Conservation (phyloP, 306 rosid species). For the Cucurbita pepo region DNA sequence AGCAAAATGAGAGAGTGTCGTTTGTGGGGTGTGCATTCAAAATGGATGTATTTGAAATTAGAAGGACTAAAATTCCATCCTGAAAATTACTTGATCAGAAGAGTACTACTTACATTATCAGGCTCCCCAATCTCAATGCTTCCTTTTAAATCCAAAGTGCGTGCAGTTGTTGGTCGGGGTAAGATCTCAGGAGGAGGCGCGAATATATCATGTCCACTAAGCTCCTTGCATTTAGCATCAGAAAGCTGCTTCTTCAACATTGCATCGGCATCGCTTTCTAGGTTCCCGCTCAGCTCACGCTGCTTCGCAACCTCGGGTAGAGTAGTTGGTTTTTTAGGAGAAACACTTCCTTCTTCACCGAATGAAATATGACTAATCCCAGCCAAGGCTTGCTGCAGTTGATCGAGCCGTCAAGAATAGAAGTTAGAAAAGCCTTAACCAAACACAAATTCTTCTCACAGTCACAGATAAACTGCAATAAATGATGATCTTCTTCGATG, state of each 20-base stretch:
- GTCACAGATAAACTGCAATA: not conserved
- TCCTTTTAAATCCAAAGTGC: constrained; percentile 65
- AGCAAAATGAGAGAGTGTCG: not conserved
- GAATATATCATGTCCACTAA: constrained; percentile 83
- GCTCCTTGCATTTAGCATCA: constrained; percentile 88
- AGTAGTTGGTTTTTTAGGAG: constrained; percentile 64
- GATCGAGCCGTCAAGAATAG: constrained; percentile 5
- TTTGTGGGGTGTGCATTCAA: not conserved
- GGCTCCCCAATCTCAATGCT: constrained; percentile 69
- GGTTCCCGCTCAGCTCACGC: constrained; percentile 88
- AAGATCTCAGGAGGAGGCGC: constrained; percentile 95
- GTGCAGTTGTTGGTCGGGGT: constrained; percentile 65
- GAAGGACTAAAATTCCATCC: not conserved
- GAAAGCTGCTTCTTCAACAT: constrained; percentile 73
- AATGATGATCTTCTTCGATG: not conserved
- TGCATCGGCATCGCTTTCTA: constrained; percentile 68
- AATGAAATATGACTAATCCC: constrained; percentile 97
- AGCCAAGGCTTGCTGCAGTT: constrained; percentile 59
- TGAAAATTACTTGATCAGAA: not conserved
- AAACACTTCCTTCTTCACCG: constrained; percentile 57
- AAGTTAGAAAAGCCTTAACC: constrained; percentile 1
- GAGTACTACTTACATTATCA: constrained; percentile 26
- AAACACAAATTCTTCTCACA: not conserved
- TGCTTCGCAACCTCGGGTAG: constrained; percentile 93
- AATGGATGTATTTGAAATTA: not conserved